phyloP scores from a whole-genome alignment of 805 yeast genomes.

The Wickerhamiella occidentalis region DNA sequence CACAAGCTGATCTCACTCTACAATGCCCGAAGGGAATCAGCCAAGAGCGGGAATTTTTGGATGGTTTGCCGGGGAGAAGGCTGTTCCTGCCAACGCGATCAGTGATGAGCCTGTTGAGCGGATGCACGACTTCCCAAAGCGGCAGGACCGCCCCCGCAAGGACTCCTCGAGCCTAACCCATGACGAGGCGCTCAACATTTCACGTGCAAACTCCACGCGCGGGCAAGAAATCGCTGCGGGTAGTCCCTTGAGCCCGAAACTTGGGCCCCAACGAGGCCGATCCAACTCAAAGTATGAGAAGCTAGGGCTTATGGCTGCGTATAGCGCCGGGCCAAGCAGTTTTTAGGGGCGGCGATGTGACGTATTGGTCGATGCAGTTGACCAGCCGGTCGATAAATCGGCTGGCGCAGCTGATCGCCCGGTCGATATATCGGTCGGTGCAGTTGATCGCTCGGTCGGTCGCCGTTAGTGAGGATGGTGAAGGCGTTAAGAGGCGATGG shows the following conservation, averaged over 20 bases:
- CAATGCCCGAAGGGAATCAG: constrained; percentile 1
- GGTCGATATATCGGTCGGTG: too few relatives aligned
- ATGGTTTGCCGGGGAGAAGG: background rate
- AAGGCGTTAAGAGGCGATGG: too few relatives aligned
- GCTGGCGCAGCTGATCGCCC: too few relatives aligned
- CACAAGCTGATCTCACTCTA: background rate
- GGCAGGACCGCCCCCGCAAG: constrained; percentile 14
- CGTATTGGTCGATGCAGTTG: too few relatives aligned
- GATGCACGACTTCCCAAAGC: background rate
- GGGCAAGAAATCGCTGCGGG: background rate
- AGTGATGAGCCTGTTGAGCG: constrained; percentile 2
- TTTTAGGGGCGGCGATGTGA: too few relatives aligned
- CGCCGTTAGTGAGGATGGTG: too few relatives aligned
- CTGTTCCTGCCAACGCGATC: constrained; percentile 3
- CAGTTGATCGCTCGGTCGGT: too few relatives aligned
- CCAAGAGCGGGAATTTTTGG: constrained; percentile 10
- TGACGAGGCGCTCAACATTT: constrained; percentile 30
- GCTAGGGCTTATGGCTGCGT: constrained; percentile 30
- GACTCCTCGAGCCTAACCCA: constrained; percentile 24
- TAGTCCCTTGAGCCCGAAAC: constrained; percentile 1
- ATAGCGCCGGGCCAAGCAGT: constrained; percentile 28
- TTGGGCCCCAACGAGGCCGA: constrained; percentile 7
- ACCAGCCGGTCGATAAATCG: too few relatives aligned
- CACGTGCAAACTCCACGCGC: constrained; percentile 24
- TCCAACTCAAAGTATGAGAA: constrained; percentile 23